Conservation (phyloP, 1,139 yeast genomes). For the Kazachstania sp. region DNA sequence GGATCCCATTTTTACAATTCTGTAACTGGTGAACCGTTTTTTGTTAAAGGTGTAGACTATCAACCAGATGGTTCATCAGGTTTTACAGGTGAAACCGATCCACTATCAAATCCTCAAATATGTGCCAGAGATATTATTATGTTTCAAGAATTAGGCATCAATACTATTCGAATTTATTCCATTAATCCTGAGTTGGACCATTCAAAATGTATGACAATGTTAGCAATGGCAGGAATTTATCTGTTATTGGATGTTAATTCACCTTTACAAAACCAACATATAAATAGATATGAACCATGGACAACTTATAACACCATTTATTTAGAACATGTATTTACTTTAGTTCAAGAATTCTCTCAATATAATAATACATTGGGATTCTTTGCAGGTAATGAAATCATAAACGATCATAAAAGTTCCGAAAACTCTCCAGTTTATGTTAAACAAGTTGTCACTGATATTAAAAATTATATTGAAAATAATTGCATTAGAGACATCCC, state of each 20-base stretch:
- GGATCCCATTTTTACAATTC: slow-evolving; percentile 72
- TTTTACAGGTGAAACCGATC: slow-evolving; percentile 42
- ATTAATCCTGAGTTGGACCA: slow-evolving; percentile 77
- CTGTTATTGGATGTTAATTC: slow-evolving; percentile 86
- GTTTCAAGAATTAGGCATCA: slow-evolving; percentile 38
- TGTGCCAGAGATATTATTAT: slow-evolving; percentile 56
- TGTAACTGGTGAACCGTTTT: slow-evolving; percentile 70
- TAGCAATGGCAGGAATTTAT: slow-evolving; percentile 89
- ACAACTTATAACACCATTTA: slow-evolving; percentile 62
- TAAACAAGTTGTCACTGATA: slow-evolving; percentile 72
- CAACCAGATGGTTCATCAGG: slow-evolving; percentile 87
- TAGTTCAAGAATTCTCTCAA: slow-evolving; percentile 71
- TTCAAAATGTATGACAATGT: slow-evolving; percentile 81
- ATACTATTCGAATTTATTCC: slow-evolving; percentile 79
- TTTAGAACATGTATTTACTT: slow-evolving; percentile 66
- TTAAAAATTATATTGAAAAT: slow-evolving; percentile 56
- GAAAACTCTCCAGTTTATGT: slow-evolving; percentile 57
- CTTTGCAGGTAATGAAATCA: slow-evolving; percentile 89
- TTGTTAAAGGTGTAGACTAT: slow-evolving; percentile 72
- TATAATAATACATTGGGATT: slow-evolving; percentile 88
- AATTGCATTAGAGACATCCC: slow-evolving; percentile 66
- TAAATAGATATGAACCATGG: slow-evolving; percentile 88
- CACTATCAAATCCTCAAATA: slow-evolving; percentile 56
- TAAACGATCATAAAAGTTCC: slow-evolving; percentile 76
- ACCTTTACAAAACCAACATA: slow-evolving; percentile 66